Base-by-base conservation (phyloP, 768 basidiomycete species). In the Trametes cinnabarina region DNA sequence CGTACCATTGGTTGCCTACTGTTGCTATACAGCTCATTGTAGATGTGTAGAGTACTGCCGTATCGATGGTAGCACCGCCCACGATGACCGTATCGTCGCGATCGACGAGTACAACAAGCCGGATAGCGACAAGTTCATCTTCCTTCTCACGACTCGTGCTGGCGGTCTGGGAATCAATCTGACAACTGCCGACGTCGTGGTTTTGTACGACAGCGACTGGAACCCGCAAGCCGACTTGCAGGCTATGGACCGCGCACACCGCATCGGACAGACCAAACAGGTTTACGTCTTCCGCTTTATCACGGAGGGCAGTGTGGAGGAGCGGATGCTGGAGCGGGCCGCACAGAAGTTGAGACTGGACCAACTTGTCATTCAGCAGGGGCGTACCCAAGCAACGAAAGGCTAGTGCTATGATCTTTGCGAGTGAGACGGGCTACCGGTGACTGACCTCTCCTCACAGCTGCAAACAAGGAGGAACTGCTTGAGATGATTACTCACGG, bases 221-320 rank as follows among this genome's bases (percentile, higher is more conserved):
- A 99, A 98, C 71, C 96, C 97, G 1, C 97, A 99, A 75, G 97
- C 96, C 2, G 97, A 99, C 77, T 74, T 99, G 44, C 97, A 99
- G 71, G 97, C 97, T 4, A 98, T 97, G 96, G 94, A 98, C 68
- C 90, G 94, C 56, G 95, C 95, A 0, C 94, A 96, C 75, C 90
- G 94, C 55, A 96, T 96, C 60, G 94, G 94, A 3, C 94, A 98
- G 74, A 96, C 92, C 43, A 98, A 96, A 74, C 94, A 98, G 72
- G 95, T 97, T 19, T 95, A 94, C 66, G 95, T 97, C 4, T 98
- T 92, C 78, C 78, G 95, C n/a, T 96, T 97, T 72, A 88, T 97
- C 65, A 96, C 95, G 0, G 92, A 96, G 74, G 91, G 90, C 46
- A 94, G 92, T 55, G 95, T 97, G 7, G 95, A 97, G 72, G 94